Conservation (phyloP, 2,329 filamentous ascomycete species). For the Colletotrichum horii region DNA sequence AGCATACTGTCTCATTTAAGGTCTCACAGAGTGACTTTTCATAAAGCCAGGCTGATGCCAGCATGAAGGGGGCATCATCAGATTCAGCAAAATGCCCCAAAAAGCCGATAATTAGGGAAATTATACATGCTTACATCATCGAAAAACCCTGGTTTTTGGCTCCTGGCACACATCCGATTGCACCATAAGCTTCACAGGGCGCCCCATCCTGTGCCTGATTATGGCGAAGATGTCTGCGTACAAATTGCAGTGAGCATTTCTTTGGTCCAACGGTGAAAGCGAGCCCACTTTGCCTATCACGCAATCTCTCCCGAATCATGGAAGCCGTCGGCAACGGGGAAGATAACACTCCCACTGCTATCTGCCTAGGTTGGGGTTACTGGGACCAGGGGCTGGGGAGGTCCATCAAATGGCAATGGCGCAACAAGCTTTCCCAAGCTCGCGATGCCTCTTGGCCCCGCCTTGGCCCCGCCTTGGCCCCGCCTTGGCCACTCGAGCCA, state of each 20-base stretch:
- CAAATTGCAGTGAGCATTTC: not conserved
- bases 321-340: not conserved
- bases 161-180: no score
- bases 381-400: not conserved
- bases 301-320: not conserved
- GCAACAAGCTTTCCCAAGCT: slow-evolving; percentile 20
- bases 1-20: no score
- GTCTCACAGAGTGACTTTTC: no score
- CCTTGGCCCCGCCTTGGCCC: slow-evolving; percentile 13
- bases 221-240: not conserved
- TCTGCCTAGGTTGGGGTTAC: not conserved
- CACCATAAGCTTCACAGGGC: not conserved
- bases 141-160: no score
- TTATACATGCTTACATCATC: no score
- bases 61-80: no score
- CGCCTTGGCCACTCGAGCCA: not conserved
- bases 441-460: slow-evolving; percentile 11
- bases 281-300: not conserved
- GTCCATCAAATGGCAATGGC: not conserved
- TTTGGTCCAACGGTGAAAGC: not conserved
- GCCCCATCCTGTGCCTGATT: not conserved
- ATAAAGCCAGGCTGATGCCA: no score
- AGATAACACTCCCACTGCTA: not conserved
- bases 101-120: no score
- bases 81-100: no score